Evolutionary conservation across 1,139 yeast genomes (phyloP).

Genomic region (Pichia sp.): DNA sequence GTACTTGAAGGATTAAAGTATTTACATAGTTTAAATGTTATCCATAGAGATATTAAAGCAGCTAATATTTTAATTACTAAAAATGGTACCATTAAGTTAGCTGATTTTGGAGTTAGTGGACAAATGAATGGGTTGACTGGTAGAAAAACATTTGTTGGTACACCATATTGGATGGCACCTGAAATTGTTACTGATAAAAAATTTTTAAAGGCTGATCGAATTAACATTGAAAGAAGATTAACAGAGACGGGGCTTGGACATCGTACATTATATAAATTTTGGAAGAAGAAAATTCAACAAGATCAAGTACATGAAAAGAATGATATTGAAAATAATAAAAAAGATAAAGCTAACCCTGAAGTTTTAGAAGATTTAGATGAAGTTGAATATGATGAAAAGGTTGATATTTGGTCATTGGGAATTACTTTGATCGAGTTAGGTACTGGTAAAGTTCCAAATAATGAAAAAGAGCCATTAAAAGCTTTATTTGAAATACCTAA

Average conservation of each 20-base stretch:
- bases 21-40: constrained; percentile 62
- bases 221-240: constrained; percentile 11
- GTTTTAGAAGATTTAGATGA: constrained; percentile 15
- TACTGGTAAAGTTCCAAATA: constrained; percentile 66
- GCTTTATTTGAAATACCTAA: constrained; percentile 68
- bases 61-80: constrained; percentile 71
- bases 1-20: constrained; percentile 63
- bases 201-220: constrained; percentile 9
- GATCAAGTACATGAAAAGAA: not conserved
- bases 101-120: constrained; percentile 86
- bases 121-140: constrained; percentile 58
- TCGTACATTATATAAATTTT: constrained; percentile 11
- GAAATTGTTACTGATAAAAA: constrained; percentile 48
- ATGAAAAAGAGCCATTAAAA: constrained; percentile 68
- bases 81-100: constrained; percentile 60
- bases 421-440: constrained; percentile 73
- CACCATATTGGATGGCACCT: constrained; percentile 95
- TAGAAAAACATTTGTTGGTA: constrained; percentile 76
- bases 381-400: constrained; percentile 67
- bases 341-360: not conserved
- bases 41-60: constrained; percentile 82
- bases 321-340: not conserved
- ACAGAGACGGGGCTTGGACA: constrained; percentile 10
- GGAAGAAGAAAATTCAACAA: constrained; percentile 13
- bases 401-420: constrained; percentile 86